A percentile compares a stretch with the other conserved stretches of the same genome.
Conservation (phyloP, 768 basidiomycete genomes). For the Leccinellum rugosiceps region DNA sequence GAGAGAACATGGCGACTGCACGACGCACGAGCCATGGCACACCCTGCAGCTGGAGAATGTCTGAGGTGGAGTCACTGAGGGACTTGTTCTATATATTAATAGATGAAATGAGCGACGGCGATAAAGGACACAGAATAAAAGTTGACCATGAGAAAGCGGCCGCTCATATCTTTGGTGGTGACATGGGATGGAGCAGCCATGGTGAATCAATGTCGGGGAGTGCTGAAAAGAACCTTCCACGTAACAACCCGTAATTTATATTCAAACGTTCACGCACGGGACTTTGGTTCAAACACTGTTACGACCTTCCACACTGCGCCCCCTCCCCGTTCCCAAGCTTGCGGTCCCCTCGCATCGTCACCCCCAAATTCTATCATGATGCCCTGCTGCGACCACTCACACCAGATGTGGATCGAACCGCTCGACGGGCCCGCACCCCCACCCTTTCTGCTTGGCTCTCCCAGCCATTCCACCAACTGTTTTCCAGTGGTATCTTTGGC, state of each 20-base stretch:
- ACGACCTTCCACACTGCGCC: conserved; percentile 77
- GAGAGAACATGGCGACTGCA: conserved; percentile 51
- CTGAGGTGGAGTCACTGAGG: conserved; percentile 59
- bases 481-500: conserved; percentile 60
- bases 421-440: conserved; percentile 83
- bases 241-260: conserved; percentile 9
- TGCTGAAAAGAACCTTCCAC: background rate
- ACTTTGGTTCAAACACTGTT: conserved; percentile 50
- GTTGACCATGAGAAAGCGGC: conserved; percentile 60
- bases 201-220: conserved; percentile 4
- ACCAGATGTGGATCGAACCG: conserved; percentile 89
- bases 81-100: conserved; percentile 55
- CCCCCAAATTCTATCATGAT: conserved; percentile 87
- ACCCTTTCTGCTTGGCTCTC: conserved; percentile 89
- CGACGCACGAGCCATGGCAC: conserved; percentile 70
- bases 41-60: conserved; percentile 67
- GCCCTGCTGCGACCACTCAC: conserved; percentile 83
- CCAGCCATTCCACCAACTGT: conserved; percentile 69
- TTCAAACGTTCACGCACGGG: background rate
- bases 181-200: conserved; percentile 69
- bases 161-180: conserved; percentile 57
- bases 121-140: background rate
- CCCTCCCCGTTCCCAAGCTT: conserved; percentile 86
- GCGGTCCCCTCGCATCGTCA: conserved; percentile 69
- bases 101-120: conserved; percentile 1